Evolutionary conservation across 768 basidiomycete genomes (phyloP), one percentile per base, ranked within the genome.

Genomic region (Suillus weaverae): DNA sequence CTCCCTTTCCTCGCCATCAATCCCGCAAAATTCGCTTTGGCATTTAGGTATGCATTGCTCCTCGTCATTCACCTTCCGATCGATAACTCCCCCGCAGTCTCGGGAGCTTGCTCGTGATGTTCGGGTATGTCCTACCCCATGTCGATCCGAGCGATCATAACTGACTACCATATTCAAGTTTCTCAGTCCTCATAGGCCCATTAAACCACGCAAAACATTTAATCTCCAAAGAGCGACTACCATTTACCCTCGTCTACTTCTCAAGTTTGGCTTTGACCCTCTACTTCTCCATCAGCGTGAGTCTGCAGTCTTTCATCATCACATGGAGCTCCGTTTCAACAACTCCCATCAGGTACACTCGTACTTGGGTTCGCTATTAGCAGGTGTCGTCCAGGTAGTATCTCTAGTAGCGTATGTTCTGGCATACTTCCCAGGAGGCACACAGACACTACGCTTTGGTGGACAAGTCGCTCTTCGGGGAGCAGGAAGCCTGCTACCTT

Each of bases 341-440:
- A 43, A 36, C 5, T n/a, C 35, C 4, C 55, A 33, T 13, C 76
- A 97, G 94, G 82, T 84, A 14, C 87, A 90, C 56, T 95, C 95
- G 22, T 95, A 94, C 66, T 68, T 99, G 35, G 94, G 94, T 9
- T 96, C 94, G 1, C 78, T 99, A 44, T 73, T 97, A 62, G 87
- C 87, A 38, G 95, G 92, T 14, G 84, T 89, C 41, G 82, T 97
- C 4, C 71, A 94, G 86, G 87, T 97, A 46, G 79, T 92, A 51
- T 89, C 96, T 2, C 86, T 99, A 20, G 81, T 97, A 16, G 84
- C 91, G 16, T 99, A 99, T 73, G 84, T 99, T 8, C 82, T 95
- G 20, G 95, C 95, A 0, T 99, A 98, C 79, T 99, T 99, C 78
- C 97, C 97, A 22, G 95, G 93, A 11, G 97, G 90, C 35, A 84